Conservation (phyloP, 805 yeast species). For the Grigorovia jiainica region DNA sequence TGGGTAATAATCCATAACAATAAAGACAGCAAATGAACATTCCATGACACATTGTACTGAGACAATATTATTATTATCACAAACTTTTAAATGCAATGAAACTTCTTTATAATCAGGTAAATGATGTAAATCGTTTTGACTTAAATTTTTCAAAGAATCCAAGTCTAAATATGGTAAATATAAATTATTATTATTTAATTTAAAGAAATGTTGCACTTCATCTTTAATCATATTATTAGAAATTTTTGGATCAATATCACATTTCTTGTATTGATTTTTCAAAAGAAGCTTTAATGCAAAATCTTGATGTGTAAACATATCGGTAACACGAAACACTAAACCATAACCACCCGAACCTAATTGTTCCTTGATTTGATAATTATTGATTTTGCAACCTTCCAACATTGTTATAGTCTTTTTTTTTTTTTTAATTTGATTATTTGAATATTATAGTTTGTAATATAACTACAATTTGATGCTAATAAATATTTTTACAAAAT, state of each 20-base stretch:
- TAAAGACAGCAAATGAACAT: conserved; percentile 47
- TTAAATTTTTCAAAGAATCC: conserved; percentile 23
- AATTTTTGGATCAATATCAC: not conserved
- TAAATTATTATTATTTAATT: conserved; percentile 16
- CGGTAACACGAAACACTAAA: conserved; percentile 61
- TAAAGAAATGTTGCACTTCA: conserved; percentile 16
- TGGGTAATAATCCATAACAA: conserved; percentile 78
- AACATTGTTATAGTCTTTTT: conserved; percentile 12
- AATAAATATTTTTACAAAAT: too few species aligned
- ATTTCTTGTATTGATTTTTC: conserved; percentile 27
- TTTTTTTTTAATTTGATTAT: too few species aligned
- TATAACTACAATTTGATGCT: too few species aligned
- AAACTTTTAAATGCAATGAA: conserved; percentile 63
- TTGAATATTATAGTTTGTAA: too few species aligned
- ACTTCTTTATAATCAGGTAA: conserved; percentile 51
- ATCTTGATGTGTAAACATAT: conserved; percentile 38
- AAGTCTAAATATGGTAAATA: conserved; percentile 25
- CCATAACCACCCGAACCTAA: conserved; percentile 82
- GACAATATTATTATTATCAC: conserved; percentile 68
- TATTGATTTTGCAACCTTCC: conserved; percentile 20
- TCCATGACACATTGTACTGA: conserved; percentile 67
- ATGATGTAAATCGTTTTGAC: conserved; percentile 27
- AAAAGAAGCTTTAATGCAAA: conserved; percentile 68
- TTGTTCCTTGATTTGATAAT: conserved; percentile 18
- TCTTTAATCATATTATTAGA: conserved; percentile 1